A percentile compares a stretch with the other conserved stretches of the same genome.
These are phyloP conservation scores for Ophiocordyceps camponoti-leonardi DNA, from an alignment of 2,329 filamentous ascomycete species.

Conservation along the genomic window DNA sequence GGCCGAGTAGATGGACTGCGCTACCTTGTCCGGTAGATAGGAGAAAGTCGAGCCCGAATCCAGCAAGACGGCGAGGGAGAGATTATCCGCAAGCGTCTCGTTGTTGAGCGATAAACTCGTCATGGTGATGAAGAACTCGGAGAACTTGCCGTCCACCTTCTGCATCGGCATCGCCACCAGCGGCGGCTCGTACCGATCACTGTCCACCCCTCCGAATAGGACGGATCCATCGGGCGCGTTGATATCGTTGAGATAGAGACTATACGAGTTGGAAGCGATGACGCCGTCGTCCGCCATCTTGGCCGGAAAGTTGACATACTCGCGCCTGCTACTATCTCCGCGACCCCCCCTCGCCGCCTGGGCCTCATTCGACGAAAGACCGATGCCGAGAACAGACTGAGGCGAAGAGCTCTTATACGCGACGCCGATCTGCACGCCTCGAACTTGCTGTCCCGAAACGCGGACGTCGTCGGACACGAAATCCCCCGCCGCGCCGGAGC, in stretches of 20 bases:
- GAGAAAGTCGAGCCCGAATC: slow-evolving; percentile 54
- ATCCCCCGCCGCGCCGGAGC: slow-evolving; percentile 58
- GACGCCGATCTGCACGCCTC: slow-evolving; percentile 52
- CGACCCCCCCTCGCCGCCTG: slow-evolving; percentile 47
- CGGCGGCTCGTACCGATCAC: slow-evolving; percentile 41
- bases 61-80: slow-evolving; percentile 46
- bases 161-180: slow-evolving; percentile 54
- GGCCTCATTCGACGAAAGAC: slow-evolving; percentile 66
- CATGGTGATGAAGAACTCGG: slow-evolving; percentile 53
- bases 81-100: slow-evolving; percentile 21
- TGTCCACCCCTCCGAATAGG: slow-evolving; percentile 61
- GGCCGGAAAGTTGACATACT: slow-evolving; percentile 53
- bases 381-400: slow-evolving; percentile 73
- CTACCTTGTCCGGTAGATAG: slow-evolving; percentile 43
- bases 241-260: slow-evolving; percentile 60
- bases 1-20: slow-evolving; percentile 31
- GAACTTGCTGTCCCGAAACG: slow-evolving; percentile 35
- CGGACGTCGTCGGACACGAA: slow-evolving; percentile 61
- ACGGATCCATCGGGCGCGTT: slow-evolving; percentile 48
- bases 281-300: slow-evolving; percentile 41
- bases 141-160: slow-evolving; percentile 28
- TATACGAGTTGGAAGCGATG: slow-evolving; percentile 53
- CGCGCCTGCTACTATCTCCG: slow-evolving; percentile 26
- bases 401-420: slow-evolving; percentile 43
- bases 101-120: slow-evolving; percentile 34